phyloP scores from a whole-genome alignment of 1,284 basidiomycete genomes.

The Apiotrichum montevideense region DNA sequence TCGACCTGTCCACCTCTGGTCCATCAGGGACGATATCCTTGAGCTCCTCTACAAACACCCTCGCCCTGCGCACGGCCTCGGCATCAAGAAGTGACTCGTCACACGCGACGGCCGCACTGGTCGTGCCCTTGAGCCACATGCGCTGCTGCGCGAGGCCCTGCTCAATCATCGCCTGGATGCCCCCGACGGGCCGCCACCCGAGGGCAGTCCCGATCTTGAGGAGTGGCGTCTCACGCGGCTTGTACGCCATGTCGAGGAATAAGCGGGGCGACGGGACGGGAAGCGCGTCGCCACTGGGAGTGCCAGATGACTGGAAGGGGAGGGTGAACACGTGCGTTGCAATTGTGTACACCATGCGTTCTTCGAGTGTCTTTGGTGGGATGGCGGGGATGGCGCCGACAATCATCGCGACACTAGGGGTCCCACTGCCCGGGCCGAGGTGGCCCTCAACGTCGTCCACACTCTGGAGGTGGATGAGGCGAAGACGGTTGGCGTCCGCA shows the following conservation, averaged over 20 bases:
- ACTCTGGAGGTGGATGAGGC: background rate
- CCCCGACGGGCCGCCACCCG: background rate
- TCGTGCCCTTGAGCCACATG: constrained; percentile 18
- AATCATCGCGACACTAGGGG: constrained; percentile 3
- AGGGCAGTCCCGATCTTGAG: constrained; percentile 35
- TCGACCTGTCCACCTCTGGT: too few relatives aligned
- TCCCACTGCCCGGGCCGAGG: background rate
- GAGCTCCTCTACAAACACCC: too few relatives aligned
- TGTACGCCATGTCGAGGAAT: too few relatives aligned
- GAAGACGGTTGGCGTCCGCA: constrained; percentile 3
- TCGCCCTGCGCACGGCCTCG: too few relatives aligned
- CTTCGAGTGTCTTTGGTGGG: constrained; percentile 5
- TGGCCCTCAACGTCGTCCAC: background rate
- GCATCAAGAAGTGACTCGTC: too few relatives aligned
- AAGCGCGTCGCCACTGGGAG: too few relatives aligned
- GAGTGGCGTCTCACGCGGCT: constrained; percentile 1
- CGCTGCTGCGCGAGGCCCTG: constrained; percentile 42
- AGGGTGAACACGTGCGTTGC: constrained; percentile 3
- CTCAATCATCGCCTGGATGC: constrained; percentile 42
- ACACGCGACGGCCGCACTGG: too few relatives aligned
- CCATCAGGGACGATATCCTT: too few relatives aligned
- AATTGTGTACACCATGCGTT: constrained; percentile 15
- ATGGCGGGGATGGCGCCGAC: constrained; percentile 21
- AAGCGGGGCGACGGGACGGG: too few relatives aligned
- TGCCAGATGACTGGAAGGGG: too few relatives aligned